Evolutionary conservation across 495 filamentous ascomycete genomes (phyloP), one percentile per base, ranked within the genome.

Genomic region (Tuber magnatum): DNA sequence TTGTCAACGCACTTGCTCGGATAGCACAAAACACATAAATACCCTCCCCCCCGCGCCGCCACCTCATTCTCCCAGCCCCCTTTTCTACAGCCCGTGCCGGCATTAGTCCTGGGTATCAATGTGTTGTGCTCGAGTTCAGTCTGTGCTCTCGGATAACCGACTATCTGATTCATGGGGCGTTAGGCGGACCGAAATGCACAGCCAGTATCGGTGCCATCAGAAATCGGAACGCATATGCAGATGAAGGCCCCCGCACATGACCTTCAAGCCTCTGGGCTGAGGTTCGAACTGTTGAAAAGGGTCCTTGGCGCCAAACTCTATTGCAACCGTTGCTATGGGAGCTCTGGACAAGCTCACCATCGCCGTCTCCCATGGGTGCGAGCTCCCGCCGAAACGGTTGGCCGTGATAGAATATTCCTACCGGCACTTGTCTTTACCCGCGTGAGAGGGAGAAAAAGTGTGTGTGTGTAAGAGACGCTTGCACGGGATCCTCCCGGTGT

Each of bases 261-360:
- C 51, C 51, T 61, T 20, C 51, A 61, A 61, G 28, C 51, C n/a
- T 28, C 51, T 28, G n/a, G n/a, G 51, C 51, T 61, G n/a, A 61
- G 51, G 1, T 28, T 61, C n/a, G 51, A 61, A 28, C 51, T 61
- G 51, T 61, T 28, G 51, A 61, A 61, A 61, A 61, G 51, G 51
- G n/a, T 32, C 51, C n/a, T 61, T 61, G 51, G 51, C 51, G 24
- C 51, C 8, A 61, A 61, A 61, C 51, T 28, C 51, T 61, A 61
- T 61, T 28, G 51, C 51, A 61, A 61, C 51, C 51, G 51, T 61
- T 61, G 51, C 51, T 61, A 61, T 28, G 51, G n/a, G n/a, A 61
- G 51, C 51, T 61, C 51, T 32, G 14, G n/a, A n/a, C 28, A 4
- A 61, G 51, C 51, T 61, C 24, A 28, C 51, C 51, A 28, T 18